phyloP scores from a whole-genome alignment of 2,329 filamentous ascomycete genomes.

The Kalmusia sp. region DNA sequence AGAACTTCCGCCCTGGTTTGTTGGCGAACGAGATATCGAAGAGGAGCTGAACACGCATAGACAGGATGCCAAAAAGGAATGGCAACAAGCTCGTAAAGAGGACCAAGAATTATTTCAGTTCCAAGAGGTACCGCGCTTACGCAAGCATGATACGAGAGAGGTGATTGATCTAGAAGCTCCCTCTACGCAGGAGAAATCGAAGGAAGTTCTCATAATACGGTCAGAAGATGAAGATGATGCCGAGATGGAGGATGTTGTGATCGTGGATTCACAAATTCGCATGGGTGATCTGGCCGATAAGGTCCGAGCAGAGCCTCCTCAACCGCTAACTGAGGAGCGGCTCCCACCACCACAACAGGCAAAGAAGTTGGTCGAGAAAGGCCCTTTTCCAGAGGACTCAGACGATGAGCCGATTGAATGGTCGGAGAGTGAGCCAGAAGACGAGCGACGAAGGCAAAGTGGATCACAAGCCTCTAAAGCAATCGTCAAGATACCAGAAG shows the following conservation, averaged over 20 bases:
- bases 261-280: slow-evolving; percentile 37
- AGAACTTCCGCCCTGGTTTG: slow-evolving; percentile 79
- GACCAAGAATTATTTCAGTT: slow-evolving; percentile 67
- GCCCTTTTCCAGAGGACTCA: slow-evolving; percentile 35
- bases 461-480: slow-evolving; percentile 1
- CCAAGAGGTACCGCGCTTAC: slow-evolving; percentile 64
- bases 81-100: slow-evolving; percentile 65
- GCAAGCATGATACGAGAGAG: slow-evolving; percentile 61
- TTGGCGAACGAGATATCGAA: slow-evolving; percentile 57
- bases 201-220: slow-evolving; percentile 67
- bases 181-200: slow-evolving; percentile 52
- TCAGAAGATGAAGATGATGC: slow-evolving; percentile 63
- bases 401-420: slow-evolving; percentile 56
- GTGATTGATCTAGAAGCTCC: slow-evolving; percentile 57
- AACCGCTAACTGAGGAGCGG: slow-evolving; percentile 26
- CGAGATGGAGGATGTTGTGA: slow-evolving; percentile 42
- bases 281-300: slow-evolving; percentile 56
- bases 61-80: slow-evolving; percentile 52
- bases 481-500: slow-evolving; percentile 36
- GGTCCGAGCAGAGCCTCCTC: slow-evolving; percentile 50
- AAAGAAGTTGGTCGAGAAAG: slow-evolving; percentile 21
- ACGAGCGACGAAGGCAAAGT: slow-evolving; percentile 17
- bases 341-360: slow-evolving; percentile 29
- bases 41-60: slow-evolving; percentile 63
- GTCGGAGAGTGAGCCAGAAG: slow-evolving; percentile 60